Conservation (phyloP, 371 early-diverging fungal species). For the Rhizopus microsporus region DNA sequence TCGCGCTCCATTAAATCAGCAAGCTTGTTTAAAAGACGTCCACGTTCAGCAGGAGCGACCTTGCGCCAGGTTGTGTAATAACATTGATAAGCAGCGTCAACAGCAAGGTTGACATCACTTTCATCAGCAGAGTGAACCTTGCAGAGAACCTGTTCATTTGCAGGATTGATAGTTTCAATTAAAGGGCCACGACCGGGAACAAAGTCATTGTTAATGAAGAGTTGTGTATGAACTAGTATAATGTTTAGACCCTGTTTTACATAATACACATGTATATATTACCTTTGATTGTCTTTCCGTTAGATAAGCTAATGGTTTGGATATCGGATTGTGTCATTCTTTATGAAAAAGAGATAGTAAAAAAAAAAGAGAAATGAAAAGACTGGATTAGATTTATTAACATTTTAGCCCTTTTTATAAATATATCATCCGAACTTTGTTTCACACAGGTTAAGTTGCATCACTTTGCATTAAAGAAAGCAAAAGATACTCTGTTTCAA, state of each 20-base stretch:
- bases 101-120: slow-evolving; percentile 78
- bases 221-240: slow-evolving; percentile 44
- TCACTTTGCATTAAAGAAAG: no score
- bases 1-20: slow-evolving; percentile 77
- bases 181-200: slow-evolving; percentile 63
- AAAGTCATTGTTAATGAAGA: slow-evolving; percentile 79
- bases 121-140: slow-evolving; percentile 72
- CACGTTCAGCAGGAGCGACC: slow-evolving; percentile 56
- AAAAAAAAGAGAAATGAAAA: not conserved
- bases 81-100: slow-evolving; percentile 70
- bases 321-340: slow-evolving; percentile 29
- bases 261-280: slow-evolving; percentile 3
- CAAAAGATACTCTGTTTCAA: no score
- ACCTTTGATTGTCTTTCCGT: slow-evolving; percentile 25
- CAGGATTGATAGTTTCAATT: slow-evolving; percentile 66
- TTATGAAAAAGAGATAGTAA: not conserved
- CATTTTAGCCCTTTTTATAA: not conserved
- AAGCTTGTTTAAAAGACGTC: slow-evolving; percentile 53
- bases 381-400: not conserved
- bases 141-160: slow-evolving; percentile 71
- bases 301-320: slow-evolving; percentile 25
- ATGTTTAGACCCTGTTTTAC: not conserved
- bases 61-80: slow-evolving; percentile 70
- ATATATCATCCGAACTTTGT: not conserved
- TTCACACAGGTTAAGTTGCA: not conserved